Base-by-base conservation (phyloP, 345 rosid genomes). In the Kandelia obovata region DNA sequence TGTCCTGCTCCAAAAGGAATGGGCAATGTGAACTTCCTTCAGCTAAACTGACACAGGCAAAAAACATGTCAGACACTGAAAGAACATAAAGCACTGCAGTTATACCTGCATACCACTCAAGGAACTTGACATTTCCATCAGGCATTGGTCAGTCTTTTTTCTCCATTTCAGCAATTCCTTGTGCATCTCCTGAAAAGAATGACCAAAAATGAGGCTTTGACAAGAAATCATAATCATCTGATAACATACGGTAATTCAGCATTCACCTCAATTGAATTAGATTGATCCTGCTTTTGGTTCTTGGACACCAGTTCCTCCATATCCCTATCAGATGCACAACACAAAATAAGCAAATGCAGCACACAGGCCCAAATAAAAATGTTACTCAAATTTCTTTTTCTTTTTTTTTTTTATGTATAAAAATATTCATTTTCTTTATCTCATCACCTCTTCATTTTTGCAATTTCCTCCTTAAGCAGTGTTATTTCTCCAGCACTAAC, bases 61-160 rank as follows among this genome's bases (percentile, higher is more conserved):
- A 72, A 0, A 53, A 16, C 20, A 39, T 16, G 52, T 7, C 20
- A 30, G 27, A 55, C 34, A 46, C 59, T 49, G 49, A 57, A 77
- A 26, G 8, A 67, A 39, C 26, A 61, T 55, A 64, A 65, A 26
- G 34, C 23, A 49, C 37, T 73, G 52, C 58, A 58, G n/a, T 39
- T 34, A 43, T 74, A 89, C 98, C 98, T 89, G 94, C 81, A 88
- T 73, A 53, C 83, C 82, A 62, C 82, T 72, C 84, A 94, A 80
- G 15, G 96, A 88, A 65, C 78, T 82, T 53, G 97, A 81, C 78
- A 89, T 79, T 80, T 85, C 90, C 68, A 67, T 63, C 55, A 91
- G 62, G 67, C 77, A 76, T 75, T 83, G 83, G 69, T 91, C 91
- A 25, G 86, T 83, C 81, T 82, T 80, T 20, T 73, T 79, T 78